A percentile compares a stretch with the other conserved stretches of the same genome.
Evolutionary conservation across 129 eudicot genomes (phyloP).

Genomic region (Centrapalus pauciflorus): DNA sequence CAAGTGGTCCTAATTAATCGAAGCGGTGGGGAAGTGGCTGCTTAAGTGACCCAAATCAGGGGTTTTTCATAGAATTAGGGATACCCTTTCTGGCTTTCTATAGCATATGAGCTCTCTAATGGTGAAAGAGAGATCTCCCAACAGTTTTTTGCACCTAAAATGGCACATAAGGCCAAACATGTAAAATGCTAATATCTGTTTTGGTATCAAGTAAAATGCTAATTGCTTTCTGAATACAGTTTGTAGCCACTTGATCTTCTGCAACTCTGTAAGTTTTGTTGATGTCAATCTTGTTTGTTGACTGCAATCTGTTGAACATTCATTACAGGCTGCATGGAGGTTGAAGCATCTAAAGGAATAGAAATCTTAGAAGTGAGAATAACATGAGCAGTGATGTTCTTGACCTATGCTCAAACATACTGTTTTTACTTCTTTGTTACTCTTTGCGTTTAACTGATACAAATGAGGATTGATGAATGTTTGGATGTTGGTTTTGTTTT

Average conservation of each 20-base stretch:
- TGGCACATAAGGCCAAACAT: no score
- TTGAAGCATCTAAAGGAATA: background rate
- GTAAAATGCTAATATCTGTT: background rate
- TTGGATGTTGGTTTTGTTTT: background rate
- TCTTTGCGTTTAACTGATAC: background rate
- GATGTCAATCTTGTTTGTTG: background rate
- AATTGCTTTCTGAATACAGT: constrained; percentile 1
- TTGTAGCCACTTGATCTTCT: background rate
- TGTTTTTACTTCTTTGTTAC: constrained; percentile 2
- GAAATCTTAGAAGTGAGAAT: constrained; percentile 9
- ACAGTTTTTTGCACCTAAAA: no score
- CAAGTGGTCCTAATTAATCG: no score
- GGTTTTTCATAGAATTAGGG: no score
- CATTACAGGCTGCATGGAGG: constrained; percentile 22
- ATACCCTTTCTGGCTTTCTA: no score
- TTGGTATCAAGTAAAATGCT: background rate
- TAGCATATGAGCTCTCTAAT: no score
- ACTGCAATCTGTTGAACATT: background rate
- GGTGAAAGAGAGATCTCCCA: no score
- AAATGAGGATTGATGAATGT: constrained; percentile 10
- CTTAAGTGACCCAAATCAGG: no score
- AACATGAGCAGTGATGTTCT: constrained; percentile 10
- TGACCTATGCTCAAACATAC: background rate
- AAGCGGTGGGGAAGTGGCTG: no score
- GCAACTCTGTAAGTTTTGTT: background rate